phyloP scores from a whole-genome alignment of 768 basidiomycete species.

The Lactarius tabidus region DNA sequence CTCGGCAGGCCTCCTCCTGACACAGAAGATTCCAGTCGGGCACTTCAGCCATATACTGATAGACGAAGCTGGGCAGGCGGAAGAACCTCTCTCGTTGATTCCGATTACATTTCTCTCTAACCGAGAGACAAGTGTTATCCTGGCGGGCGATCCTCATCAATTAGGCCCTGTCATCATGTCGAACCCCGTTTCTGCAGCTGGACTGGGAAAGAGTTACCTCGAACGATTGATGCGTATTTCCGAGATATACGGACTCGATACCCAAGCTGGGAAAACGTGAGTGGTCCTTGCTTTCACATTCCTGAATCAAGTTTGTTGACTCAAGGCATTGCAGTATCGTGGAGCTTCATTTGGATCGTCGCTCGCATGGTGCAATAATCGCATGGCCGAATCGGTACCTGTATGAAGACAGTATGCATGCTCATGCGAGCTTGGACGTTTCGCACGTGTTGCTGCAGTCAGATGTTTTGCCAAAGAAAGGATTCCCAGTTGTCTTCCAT shows the following conservation, averaged over 20 bases:
- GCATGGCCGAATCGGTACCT: conserved; percentile 50
- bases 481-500: conserved; percentile 37
- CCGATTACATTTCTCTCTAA: conserved; percentile 34
- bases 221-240: conserved; percentile 35
- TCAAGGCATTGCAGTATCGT: conserved; percentile 24
- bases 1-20: conserved; percentile 46
- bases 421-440: conserved; percentile 28
- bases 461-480: conserved; percentile 30
- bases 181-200: conserved; percentile 27
- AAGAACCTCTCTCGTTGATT: conserved; percentile 56
- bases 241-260: conserved; percentile 30
- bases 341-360: conserved; percentile 22
- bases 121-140: conserved; percentile 34
- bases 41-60: conserved; percentile 60
- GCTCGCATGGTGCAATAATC: conserved; percentile 41
- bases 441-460: conserved; percentile 31
- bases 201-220: conserved; percentile 35
- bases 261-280: conserved; percentile 33
- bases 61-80: conserved; percentile 63
- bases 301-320: background rate
- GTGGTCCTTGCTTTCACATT: background rate
- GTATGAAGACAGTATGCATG: conserved; percentile 36
- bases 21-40: conserved; percentile 46
- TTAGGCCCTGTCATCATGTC: conserved; percentile 39
- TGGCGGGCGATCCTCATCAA: conserved; percentile 39